Evolutionary conservation across 1,284 basidiomycete genomes (phyloP), one percentile per base, ranked within the genome.

Genomic region (Megacollybia platyphylla): DNA sequence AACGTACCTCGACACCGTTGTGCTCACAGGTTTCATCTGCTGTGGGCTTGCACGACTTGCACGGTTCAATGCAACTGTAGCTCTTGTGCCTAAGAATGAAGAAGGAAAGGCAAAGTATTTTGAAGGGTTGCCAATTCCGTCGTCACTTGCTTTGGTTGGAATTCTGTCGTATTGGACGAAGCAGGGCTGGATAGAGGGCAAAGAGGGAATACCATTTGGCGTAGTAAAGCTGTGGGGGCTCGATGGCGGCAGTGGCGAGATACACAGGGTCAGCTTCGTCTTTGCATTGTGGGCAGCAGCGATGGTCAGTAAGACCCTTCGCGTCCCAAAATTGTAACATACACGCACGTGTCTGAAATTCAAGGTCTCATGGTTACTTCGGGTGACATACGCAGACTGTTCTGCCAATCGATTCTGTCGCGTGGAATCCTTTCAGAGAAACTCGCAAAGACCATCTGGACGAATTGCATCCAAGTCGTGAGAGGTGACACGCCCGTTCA

Each of bases 11-110:
- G 94, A 99, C 66, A 86, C 87, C 1, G 68, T 94, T 45, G 68
- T 84, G 45, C 71, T 99, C 30, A 85, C 93, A 7, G 72, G 78
- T 38, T 98, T 97, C 61, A 89, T 97, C 51, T 97, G 94, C 57
- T 89, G 87, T 57, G 96, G 96, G 31, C 79, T 99, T 43, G 96
- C 96, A 17, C 81, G 94, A 39, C 80, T 98, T 39, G 94, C 94
- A 5, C 79, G 96, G 32, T 99, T 97, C 75, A 99, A 99, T 61
- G 96, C 93, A 9, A 98, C 96, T 0, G 93, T 96, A 40, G 96
- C 96, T 2, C 70, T 90, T 38, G 75, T 97, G 24, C 96, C 96
- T 1, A 92, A 94, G 60, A 89, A 94, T 57, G 62, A 61, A 4
- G 70, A 70, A 24, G 94, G 96, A 42, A 98, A 97, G 60, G 75